A percentile compares a stretch with the other conserved stretches of the same genome.
These are phyloP conservation scores for Candida saitoana DNA, from an alignment of 805 yeast species.

Conservation along the genomic window DNA sequence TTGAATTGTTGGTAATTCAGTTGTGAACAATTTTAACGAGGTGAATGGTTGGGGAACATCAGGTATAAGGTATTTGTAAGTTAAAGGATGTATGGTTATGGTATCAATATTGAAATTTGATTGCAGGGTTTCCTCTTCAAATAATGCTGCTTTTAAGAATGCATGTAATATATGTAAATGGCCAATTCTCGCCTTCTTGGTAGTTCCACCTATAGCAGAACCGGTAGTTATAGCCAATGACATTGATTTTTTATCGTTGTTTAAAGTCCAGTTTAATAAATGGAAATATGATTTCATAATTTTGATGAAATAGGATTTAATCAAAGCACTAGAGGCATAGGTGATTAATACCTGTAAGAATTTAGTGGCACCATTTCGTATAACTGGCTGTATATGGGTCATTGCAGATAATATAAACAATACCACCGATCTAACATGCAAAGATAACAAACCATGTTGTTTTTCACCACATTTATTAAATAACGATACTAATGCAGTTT, in stretches of 20 bases:
- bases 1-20: conserved; percentile 18
- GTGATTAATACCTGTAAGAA: conserved; percentile 60
- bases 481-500: conserved; percentile 51
- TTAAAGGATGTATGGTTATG: conserved; percentile 40
- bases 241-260: conserved; percentile 31
- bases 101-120: conserved; percentile 11
- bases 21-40: conserved; percentile 55
- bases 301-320: conserved; percentile 64
- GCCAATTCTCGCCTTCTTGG: conserved; percentile 33
- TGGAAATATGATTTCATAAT: conserved; percentile 64
- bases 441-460: conserved; percentile 53
- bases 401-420: conserved; percentile 83
- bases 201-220: conserved; percentile 27
- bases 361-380: conserved; percentile 70
- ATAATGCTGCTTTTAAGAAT: conserved; percentile 45
- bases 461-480: conserved; percentile 44
- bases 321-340: conserved; percentile 50
- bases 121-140: conserved; percentile 17
- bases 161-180: conserved; percentile 42
- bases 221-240: conserved; percentile 31
- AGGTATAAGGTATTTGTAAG: conserved; percentile 52
- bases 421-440: conserved; percentile 59
- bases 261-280: conserved; percentile 69
- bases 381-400: conserved; percentile 81
- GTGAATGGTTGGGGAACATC: conserved; percentile 59